Evolutionary conservation across 345 rosid genomes (phyloP).

Genomic region (Ricinus communis): DNA sequence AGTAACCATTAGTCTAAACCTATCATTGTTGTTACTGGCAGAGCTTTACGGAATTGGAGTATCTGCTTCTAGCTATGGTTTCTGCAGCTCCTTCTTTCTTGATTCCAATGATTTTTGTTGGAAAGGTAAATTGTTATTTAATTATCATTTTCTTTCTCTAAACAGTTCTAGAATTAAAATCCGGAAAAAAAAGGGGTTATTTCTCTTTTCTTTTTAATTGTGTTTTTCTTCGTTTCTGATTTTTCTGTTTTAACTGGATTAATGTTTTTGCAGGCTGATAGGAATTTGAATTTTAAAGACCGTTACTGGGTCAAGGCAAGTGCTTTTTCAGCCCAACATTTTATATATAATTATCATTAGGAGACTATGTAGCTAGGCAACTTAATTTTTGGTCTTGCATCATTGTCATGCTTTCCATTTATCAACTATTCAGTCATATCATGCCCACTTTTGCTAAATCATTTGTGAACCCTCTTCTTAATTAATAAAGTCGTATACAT

Average conservation of each 20-base stretch:
- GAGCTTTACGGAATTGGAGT: constrained; percentile 90
- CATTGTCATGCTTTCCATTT: neutral
- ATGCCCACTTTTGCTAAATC: neutral
- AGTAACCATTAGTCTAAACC: constrained; percentile 5
- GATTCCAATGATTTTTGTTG: constrained; percentile 60
- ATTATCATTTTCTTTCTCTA: neutral
- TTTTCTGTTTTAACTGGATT: neutral
- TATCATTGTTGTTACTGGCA: constrained; percentile 28
- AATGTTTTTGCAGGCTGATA: constrained; percentile 61
- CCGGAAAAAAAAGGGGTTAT: neutral
- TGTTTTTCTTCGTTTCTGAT: neutral
- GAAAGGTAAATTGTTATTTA: constrained; percentile 53
- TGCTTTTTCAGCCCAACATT: constrained; percentile 16
- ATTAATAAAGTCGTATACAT: neutral
- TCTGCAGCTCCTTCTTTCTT: constrained; percentile 83
- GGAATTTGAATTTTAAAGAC: constrained; percentile 62
- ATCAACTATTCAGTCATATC: neutral
- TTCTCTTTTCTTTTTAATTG: neutral
- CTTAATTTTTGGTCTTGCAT: neutral
- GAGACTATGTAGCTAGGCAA: neutral
- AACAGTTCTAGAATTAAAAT: neutral
- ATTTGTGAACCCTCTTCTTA: neutral
- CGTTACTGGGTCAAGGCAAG: constrained; percentile 98
- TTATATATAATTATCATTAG: neutral
- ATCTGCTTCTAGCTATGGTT: constrained; percentile 70